These are phyloP conservation scores for Fomitopsis betulina DNA, from an alignment of 1,284 basidiomycete species.

Conservation along the genomic window DNA sequence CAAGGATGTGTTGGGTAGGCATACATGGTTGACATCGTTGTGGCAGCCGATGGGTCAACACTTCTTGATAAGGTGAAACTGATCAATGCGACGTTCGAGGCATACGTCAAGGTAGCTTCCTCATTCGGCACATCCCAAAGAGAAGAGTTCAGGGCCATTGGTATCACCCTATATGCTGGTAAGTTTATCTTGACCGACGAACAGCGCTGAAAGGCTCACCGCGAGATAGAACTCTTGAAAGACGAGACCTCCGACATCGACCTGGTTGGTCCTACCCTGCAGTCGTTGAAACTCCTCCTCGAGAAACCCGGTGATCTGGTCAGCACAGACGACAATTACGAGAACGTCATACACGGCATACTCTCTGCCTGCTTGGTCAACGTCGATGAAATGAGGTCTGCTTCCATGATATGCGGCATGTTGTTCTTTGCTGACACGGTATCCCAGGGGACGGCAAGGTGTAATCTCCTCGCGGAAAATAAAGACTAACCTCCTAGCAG, in stretches of 20 bases:
- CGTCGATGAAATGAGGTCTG: constrained; percentile 89
- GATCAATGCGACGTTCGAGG: constrained; percentile 63
- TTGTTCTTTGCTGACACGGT: not conserved
- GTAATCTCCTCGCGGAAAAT: constrained; percentile 76
- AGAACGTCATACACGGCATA: constrained; percentile 76
- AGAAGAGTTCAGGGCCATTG: constrained; percentile 79
- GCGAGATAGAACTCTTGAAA: constrained; percentile 64
- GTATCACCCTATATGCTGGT: constrained; percentile 80
- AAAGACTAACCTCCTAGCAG: constrained; percentile 87
- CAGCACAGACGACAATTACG: constrained; percentile 39
- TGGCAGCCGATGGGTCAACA: constrained; percentile 26
- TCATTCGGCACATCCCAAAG: constrained; percentile 51
- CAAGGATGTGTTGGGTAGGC: no score
- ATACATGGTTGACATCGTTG: not conserved
- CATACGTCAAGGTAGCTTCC: constrained; percentile 61
- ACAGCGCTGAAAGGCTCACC: not conserved
- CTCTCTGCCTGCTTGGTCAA: constrained; percentile 83
- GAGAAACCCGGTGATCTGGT: constrained; percentile 35
- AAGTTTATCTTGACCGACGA: constrained; percentile 3
- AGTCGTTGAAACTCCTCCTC: constrained; percentile 73
- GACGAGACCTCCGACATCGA: constrained; percentile 81
- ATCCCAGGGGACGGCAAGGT: constrained; percentile 71
- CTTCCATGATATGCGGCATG: constrained; percentile 7
- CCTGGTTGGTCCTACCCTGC: constrained; percentile 74
- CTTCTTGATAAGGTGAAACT: constrained; percentile 57